Conservation (phyloP, 2,329 filamentous ascomycete genomes). For the Periconia macrospinosa region DNA sequence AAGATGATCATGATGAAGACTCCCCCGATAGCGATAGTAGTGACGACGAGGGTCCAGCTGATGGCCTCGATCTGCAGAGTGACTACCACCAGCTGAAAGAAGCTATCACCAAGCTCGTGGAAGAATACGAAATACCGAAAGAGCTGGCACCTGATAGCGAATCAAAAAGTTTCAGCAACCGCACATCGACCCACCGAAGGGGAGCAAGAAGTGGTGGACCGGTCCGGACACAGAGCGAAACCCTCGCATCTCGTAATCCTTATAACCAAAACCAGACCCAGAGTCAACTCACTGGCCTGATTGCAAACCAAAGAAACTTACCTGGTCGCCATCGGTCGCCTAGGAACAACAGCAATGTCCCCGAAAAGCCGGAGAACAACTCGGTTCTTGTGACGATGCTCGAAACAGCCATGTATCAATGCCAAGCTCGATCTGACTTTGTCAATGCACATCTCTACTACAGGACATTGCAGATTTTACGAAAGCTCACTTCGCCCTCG, state of each 20-base stretch:
- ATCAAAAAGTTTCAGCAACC: constrained; percentile 70
- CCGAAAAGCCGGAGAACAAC: constrained; percentile 41
- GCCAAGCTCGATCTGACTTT: constrained; percentile 78
- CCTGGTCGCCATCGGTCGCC: constrained; percentile 40
- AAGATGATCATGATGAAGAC: constrained; percentile 64
- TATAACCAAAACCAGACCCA: constrained; percentile 34
- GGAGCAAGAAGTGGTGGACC: constrained; percentile 30
- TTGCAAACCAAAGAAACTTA: constrained; percentile 41
- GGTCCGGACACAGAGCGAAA: constrained; percentile 30
- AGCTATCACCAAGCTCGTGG: constrained; percentile 76
- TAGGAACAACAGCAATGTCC: constrained; percentile 45
- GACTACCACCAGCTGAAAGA: constrained; percentile 81
- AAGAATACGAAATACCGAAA: constrained; percentile 79
- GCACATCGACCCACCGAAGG: constrained; percentile 56
- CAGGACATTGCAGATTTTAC: constrained; percentile 76
- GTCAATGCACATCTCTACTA: constrained; percentile 83
- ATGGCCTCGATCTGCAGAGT: constrained; percentile 66
- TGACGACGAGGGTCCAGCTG: constrained; percentile 47
- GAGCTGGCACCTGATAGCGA: constrained; percentile 62
- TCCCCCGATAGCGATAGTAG: constrained; percentile 54
- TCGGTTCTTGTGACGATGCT: constrained; percentile 71
- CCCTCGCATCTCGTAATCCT: constrained; percentile 56
- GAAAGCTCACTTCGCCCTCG: constrained; percentile 61
- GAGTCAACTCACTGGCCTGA: constrained; percentile 42
- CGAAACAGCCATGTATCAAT: constrained; percentile 74